These are phyloP conservation scores for Fraxinus xanthoxyloides DNA, from an alignment of 305 asterid genomes.

Conservation along the genomic window DNA sequence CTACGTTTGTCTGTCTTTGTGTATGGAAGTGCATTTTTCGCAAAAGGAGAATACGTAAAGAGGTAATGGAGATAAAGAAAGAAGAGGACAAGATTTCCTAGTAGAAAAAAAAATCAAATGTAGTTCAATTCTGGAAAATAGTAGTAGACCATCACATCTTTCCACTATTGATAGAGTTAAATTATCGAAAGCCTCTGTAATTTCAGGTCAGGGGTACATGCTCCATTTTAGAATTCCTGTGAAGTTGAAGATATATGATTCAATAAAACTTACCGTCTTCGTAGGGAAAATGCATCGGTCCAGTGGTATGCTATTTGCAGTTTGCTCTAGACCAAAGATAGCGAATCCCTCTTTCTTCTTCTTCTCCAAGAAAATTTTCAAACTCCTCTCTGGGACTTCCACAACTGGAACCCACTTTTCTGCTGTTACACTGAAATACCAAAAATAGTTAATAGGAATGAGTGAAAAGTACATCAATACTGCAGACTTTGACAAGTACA, in stretches of 20 bases:
- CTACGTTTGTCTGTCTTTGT: neutral
- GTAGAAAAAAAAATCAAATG: neutral
- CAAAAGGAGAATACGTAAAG: neutral
- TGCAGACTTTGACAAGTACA: neutral
- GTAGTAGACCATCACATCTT: neutral
- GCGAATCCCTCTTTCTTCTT: conserved; percentile 80
- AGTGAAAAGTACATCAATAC: neutral
- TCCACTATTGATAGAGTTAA: neutral
- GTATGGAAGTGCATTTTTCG: neutral
- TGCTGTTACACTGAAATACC: conserved; percentile 73
- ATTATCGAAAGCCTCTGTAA: neutral
- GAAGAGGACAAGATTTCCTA: neutral
- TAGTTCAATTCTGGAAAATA: neutral
- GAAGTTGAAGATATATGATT: neutral
- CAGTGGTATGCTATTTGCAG: conserved; percentile 86
- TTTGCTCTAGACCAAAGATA: conserved; percentile 91
- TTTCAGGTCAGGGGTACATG: neutral
- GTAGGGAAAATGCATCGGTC: conserved; percentile 67
- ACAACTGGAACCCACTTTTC: conserved; percentile 90
- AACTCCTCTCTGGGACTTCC: conserved; percentile 75
- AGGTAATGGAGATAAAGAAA: neutral
- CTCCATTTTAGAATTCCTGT: neutral
- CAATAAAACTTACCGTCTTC: conserved; percentile 52
- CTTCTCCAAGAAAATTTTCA: conserved; percentile 71
- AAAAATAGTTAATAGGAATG: conserved; percentile 11